Base-by-base conservation (phyloP, 2,329 filamentous ascomycete genomes). In the Calonectria montana region DNA sequence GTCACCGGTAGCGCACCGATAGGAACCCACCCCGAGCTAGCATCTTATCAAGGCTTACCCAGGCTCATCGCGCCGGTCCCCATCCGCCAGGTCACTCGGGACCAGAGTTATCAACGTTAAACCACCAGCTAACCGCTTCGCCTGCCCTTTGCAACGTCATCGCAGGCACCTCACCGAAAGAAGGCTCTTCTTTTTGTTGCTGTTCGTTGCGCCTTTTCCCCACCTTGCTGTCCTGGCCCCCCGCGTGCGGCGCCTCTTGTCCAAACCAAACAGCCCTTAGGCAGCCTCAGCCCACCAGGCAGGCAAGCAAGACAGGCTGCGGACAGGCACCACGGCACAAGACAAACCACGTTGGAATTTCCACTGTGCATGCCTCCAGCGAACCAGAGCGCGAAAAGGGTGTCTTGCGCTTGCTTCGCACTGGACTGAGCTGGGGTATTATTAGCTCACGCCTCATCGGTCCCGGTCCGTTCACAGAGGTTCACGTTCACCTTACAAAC, bases 371-470 rank as follows among this genome's bases (percentile, higher is more conserved):
- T 50, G 35, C 18, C 29, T 65, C 53, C 12, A 53, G 31, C 68
- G 64, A 66, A 66, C 62, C 63, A 66, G 27, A 61, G 35, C 23
- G 18, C 65, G 45, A 27, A 57, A 57, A 37, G 53, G 37, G 45
- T 37, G 68, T 47, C 68, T 55, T 23, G 27, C 27, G 37, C 69
- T 55, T 67, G 53, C 16, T 50, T 61, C 45, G 43, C 39, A 47
- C 50, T 67, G 65, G 53, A 41, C 45, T 70, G 53, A 31, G 48
- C 48, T 27, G 53, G 65, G 53, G 53, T 62, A 27, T 48, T 67
- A 67, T 70, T 70, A 67, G 63, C 69, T 70, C 69, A 70, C 59
- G 39, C 55, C 55, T 67, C 65, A 50, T 43, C 29, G 37, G 29
- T 59, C 64, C 37, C 45, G 53, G 39, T 55, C 37, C 45, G 21